phyloP scores from a whole-genome alignment of 495 filamentous ascomycete species.

The Xylaria castorea region DNA sequence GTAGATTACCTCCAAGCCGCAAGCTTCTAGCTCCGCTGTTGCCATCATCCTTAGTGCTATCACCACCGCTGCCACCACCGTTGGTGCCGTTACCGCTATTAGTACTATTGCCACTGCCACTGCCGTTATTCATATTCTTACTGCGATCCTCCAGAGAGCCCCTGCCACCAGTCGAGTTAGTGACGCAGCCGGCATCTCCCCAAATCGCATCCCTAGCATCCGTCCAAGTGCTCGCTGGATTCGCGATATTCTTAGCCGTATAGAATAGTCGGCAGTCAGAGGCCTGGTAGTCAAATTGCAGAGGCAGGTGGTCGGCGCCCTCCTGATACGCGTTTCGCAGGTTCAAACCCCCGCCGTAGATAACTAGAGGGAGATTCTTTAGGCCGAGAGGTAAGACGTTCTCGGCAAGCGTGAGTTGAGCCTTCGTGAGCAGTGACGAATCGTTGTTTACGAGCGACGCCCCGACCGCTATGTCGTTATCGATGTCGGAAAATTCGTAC shows the following conservation, averaged over 20 bases:
- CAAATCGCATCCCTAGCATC: conserved; percentile 70
- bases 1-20: background rate
- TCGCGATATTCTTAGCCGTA: conserved; percentile 52
- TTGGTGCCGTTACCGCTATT: background rate
- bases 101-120: background rate
- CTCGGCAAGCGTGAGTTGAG: conserved; percentile 30
- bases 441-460: background rate
- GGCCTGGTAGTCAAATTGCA: conserved; percentile 61
- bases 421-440: conserved; percentile 8
- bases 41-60: background rate
- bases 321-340: conserved; percentile 46
- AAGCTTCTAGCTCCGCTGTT: background rate
- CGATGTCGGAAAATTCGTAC: conserved; percentile 29
- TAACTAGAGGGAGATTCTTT: background rate
- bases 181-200: conserved; percentile 78
- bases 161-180: conserved; percentile 10
- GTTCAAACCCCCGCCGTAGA: conserved; percentile 39
- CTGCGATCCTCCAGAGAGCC: conserved; percentile 11
- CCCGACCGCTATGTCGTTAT: conserved; percentile 21
- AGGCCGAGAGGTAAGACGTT: conserved; percentile 34
- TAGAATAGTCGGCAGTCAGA: conserved; percentile 64
- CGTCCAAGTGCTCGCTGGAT: conserved; percentile 53
- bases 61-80: background rate
- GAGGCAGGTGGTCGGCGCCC: conserved; percentile 43
- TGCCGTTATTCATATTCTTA: background rate